Conservation (phyloP, 2,329 filamentous ascomycete genomes). For the Penicillium sp. region DNA sequence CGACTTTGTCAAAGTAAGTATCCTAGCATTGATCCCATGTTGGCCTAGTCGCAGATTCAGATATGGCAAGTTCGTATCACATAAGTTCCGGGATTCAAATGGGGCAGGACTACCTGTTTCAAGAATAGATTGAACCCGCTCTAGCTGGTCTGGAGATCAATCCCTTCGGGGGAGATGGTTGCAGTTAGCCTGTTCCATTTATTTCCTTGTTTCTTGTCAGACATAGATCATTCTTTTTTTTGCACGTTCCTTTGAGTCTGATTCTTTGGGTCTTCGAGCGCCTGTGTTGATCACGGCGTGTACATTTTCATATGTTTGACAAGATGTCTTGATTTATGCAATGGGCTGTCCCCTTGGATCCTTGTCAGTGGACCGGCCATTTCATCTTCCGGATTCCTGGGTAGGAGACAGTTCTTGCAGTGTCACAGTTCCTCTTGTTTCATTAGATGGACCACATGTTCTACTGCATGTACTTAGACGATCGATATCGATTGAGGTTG, state of each 20-base stretch:
- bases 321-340: conserved; percentile 4
- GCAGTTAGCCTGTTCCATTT: not conserved
- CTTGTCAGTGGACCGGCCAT: not conserved
- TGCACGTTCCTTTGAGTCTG: not conserved
- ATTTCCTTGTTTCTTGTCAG: not conserved
- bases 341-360: not conserved
- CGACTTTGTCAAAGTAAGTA: conserved; percentile 74
- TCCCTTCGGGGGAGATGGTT: conserved; percentile 9
- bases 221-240: not conserved
- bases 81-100: conserved; percentile 22
- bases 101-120: conserved; percentile 31
- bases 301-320: conserved; percentile 9
- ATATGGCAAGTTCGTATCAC: conserved; percentile 19
- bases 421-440: conserved; percentile 5
- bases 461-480: not conserved
- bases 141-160: conserved; percentile 24
- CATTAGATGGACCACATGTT: not conserved
- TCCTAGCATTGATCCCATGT: conserved; percentile 40
- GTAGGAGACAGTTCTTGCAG: conserved; percentile 4
- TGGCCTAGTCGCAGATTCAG: conserved; percentile 30
- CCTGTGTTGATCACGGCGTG: conserved; percentile 13
- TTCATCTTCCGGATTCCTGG: not conserved
- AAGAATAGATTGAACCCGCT: conserved; percentile 35
- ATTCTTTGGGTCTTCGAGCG: not conserved
- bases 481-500: not conserved